Evolutionary conservation across 768 basidiomycete genomes (phyloP), one percentile per base, ranked within the genome.

Genomic region (Paxillus rubicundulus): DNA sequence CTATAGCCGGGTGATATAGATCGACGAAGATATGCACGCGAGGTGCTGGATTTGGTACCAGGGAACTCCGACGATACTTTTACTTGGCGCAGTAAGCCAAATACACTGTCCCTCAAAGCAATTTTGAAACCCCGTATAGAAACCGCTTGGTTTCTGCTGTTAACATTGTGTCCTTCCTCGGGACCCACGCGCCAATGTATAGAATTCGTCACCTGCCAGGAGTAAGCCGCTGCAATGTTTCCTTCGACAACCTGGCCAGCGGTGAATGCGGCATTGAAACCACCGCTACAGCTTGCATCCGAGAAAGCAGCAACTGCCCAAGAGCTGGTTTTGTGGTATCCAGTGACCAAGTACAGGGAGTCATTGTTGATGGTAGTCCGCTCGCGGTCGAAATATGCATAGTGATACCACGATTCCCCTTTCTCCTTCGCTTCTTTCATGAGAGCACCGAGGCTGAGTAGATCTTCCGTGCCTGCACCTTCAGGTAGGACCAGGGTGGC

Each of bases 401-500:
- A 60, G n/a, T 51, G 38, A 37, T 65, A 72, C 70, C 70, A 69
- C 3, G 49, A 44, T 12, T 42, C 32, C 1, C 59, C 67, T 40
- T 60, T 34, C 9, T 47, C 12, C 14, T 41, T 42, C 0, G 64
- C 64, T 17, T 61, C 60, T 17, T 58, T 49, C 16, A 49, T 43
- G 30, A 69, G 61, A 8, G 9, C 4, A 49, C 12, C 4, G 27
- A 40, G 37, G 10, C 5, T n/a, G 17, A 2, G 10, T 3, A 33
- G 33, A 33, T 17, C 40, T 16, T 21, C 42, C n/a, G 43, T 52
- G 37, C 16, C 9, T 3, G 64, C 61, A 9, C 67, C 72, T 9
- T 64, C 52, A 6, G 71, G 69, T 41, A 71, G 60, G 5, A 64
- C 47, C 0, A 72, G 52, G 10, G 70, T 52, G 12, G 71, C 65